Conservation (phyloP, 192 early-diverging fungal species). For the Coemansia reversa region DNA sequence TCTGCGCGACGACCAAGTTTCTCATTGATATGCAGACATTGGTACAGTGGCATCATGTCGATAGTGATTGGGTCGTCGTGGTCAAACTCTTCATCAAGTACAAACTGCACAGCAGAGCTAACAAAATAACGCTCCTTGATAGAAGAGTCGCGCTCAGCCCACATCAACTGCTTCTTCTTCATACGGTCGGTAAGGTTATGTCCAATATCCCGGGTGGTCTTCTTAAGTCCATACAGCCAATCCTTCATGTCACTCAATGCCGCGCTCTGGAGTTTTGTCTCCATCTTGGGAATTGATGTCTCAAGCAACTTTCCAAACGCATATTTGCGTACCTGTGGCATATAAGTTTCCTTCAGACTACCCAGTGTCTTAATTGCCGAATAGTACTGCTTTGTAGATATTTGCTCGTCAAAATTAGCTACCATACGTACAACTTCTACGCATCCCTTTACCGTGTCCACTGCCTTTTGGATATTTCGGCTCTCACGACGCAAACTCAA, state of each 20-base stretch:
- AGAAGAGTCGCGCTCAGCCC: constrained; percentile 46
- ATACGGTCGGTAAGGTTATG: constrained; percentile 79
- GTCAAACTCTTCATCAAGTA: constrained; percentile 81
- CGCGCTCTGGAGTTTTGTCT: constrained; percentile 79
- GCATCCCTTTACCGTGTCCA: constrained; percentile 77
- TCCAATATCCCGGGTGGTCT: constrained; percentile 80
- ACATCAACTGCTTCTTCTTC: constrained; percentile 64
- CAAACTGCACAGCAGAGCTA: constrained; percentile 78
- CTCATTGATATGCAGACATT: constrained; percentile 94
- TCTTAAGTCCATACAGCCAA: constrained; percentile 87
- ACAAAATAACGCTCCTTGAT: constrained; percentile 56
- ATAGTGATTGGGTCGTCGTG: constrained; percentile 73
- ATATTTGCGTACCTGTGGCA: constrained; percentile 74
- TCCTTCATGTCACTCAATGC: constrained; percentile 86
- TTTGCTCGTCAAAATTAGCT: constrained; percentile 75
- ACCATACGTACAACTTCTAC: constrained; percentile 85
- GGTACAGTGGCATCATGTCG: constrained; percentile 93
- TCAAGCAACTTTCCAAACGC: constrained; percentile 84
- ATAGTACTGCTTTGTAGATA: constrained; percentile 85
- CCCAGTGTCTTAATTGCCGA: constrained; percentile 89
- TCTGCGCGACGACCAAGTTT: constrained; percentile 84
- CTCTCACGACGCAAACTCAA: constrained; percentile 74
- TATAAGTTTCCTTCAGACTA: constrained; percentile 71
- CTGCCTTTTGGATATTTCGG: constrained; percentile 83
- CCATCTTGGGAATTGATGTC: constrained; percentile 84